Conservation (phyloP, 2,329 filamentous ascomycete genomes). For the Exutisphaerella laricina region DNA sequence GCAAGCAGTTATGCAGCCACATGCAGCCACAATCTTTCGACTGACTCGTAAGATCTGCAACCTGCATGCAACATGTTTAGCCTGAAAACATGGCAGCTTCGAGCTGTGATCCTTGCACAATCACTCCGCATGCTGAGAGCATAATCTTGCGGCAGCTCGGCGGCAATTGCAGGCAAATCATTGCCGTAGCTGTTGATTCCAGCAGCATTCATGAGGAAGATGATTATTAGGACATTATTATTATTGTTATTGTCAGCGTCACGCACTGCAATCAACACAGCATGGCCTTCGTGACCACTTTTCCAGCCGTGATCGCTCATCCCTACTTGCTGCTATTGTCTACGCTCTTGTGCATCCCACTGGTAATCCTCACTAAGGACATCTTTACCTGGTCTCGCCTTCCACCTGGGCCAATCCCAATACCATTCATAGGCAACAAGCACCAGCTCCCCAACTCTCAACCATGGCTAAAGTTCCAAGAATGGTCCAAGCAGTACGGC, state of each 20-base stretch:
- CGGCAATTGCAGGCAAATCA: too few relatives aligned
- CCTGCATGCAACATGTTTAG: slow-evolving; percentile 3
- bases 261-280: too few relatives aligned
- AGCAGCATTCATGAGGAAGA: too few relatives aligned
- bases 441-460: slow-evolving; percentile 30
- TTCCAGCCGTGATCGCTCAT: slow-evolving; percentile 5
- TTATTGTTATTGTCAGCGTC: too few relatives aligned
- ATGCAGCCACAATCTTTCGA: neutral
- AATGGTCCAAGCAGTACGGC: slow-evolving; percentile 43
- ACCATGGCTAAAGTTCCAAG: slow-evolving; percentile 40
- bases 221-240: too few relatives aligned
- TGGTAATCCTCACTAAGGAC: slow-evolving; percentile 30
- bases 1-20: neutral
- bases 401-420: slow-evolving; percentile 44
- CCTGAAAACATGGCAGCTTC: neutral
- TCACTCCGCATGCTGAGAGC: neutral
- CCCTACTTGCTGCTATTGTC: slow-evolving; percentile 23
- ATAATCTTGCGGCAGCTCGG: neutral
- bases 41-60: neutral
- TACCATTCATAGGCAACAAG: slow-evolving; percentile 44
- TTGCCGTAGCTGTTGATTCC: too few relatives aligned
- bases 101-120: neutral
- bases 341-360: slow-evolving; percentile 12
- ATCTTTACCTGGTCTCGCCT: slow-evolving; percentile 36
- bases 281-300: slow-evolving; percentile 6